Percentiles rank a stretch among this genome's conserved stretches.
These are phyloP conservation scores for Penicillium sp. DNA, from an alignment of 2,329 filamentous ascomycete species.

Conservation along the genomic window DNA sequence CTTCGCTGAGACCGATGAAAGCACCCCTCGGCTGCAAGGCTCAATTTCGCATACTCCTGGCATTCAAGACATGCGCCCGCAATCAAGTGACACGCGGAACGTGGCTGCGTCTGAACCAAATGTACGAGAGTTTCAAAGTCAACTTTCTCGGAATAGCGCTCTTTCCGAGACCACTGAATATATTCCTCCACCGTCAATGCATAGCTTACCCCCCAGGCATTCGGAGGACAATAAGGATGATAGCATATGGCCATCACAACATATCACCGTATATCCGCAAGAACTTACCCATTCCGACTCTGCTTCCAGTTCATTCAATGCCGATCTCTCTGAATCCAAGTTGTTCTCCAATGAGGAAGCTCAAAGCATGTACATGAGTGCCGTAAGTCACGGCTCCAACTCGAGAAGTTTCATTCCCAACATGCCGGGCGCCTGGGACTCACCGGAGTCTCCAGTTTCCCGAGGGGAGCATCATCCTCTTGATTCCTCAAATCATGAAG, in stretches of 20 bases:
- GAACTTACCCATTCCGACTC: slow-evolving; percentile 32
- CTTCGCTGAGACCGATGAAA: slow-evolving; percentile 14
- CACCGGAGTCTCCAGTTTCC: slow-evolving; percentile 27
- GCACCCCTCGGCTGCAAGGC: slow-evolving; percentile 26
- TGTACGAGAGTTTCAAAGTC: background rate
- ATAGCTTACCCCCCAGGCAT: slow-evolving; percentile 9
- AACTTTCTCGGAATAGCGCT: background rate
- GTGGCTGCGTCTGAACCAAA: background rate
- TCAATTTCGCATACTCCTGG: slow-evolving; percentile 20
- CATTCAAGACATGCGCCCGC: slow-evolving; percentile 10
- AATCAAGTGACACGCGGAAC: background rate
- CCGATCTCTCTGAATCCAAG: slow-evolving; percentile 49
- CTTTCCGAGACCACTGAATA: background rate
- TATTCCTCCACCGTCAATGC: slow-evolving; percentile 4
- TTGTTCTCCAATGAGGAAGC: slow-evolving; percentile 56
- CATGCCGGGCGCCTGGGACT: slow-evolving; percentile 52
- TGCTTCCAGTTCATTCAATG: slow-evolving; percentile 29
- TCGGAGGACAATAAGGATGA: background rate
- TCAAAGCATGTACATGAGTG: slow-evolving; percentile 61
- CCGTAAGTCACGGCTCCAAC: slow-evolving; percentile 53
- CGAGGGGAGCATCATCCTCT: slow-evolving; percentile 16
- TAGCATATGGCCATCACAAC: slow-evolving; percentile 15
- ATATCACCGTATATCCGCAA: slow-evolving; percentile 26
- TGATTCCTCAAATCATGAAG: background rate
- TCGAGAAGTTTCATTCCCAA: slow-evolving; percentile 35